Percentiles rank a stretch among this genome's conserved stretches.
These are phyloP conservation scores for Theobroma cacao DNA, from an alignment of 345 rosid genomes.

Conservation along the genomic window DNA sequence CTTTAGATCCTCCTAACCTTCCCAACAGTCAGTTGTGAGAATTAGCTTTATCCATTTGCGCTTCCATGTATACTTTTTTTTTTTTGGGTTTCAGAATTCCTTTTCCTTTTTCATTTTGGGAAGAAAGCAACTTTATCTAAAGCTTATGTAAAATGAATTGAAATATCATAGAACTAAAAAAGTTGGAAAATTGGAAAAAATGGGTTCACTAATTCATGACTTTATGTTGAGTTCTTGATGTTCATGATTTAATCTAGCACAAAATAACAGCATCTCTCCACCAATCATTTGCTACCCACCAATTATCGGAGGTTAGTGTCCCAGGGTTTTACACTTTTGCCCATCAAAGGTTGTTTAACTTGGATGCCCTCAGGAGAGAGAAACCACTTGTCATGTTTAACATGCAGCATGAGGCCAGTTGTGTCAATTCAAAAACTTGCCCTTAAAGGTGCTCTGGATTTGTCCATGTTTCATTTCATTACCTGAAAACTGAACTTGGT, in stretches of 20 bases:
- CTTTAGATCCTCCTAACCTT: not conserved
- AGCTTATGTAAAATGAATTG: not conserved
- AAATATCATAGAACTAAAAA: not conserved
- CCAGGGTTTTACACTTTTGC: not conserved
- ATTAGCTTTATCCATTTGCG: too few relatives aligned
- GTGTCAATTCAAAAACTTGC: not conserved
- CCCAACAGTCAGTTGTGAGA: not conserved
- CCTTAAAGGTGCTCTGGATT: not conserved
- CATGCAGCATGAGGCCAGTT: not conserved
- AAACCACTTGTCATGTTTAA: not conserved
- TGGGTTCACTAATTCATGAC: not conserved
- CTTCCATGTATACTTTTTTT: too few relatives aligned
- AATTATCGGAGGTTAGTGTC: not conserved
- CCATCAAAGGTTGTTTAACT: not conserved
- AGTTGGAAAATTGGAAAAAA: not conserved
- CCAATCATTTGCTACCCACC: not conserved
- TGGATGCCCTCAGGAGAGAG: not conserved
- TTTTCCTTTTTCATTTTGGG: not conserved
- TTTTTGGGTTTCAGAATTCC: too few relatives aligned
- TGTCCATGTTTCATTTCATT: not conserved
- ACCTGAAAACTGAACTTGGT: not conserved
- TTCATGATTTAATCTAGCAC: not conserved
- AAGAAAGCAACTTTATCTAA: not conserved
- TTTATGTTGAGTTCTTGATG: conserved; percentile 21
- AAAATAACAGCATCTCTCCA: not conserved